Evolutionary conservation across 139 green algal species (phyloP).

Genomic region (Picochlorum sp.): DNA sequence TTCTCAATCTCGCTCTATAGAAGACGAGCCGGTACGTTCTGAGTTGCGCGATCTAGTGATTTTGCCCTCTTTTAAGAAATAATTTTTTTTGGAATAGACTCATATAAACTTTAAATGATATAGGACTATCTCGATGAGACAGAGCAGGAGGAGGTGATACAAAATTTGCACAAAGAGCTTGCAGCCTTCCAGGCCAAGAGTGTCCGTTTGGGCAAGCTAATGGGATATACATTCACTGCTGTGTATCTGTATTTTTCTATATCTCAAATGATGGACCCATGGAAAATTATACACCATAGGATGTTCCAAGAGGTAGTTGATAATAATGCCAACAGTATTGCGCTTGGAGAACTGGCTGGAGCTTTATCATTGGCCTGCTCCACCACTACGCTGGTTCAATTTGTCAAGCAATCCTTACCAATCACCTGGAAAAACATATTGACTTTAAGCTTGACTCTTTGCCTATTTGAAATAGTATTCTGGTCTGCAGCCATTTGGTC

Average conservation of each 20-base stretch:
- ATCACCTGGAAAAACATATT: no score
- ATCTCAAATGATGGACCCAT: not conserved
- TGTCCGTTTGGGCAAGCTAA: not conserved
- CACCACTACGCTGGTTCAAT: no score
- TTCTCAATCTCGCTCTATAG: no score
- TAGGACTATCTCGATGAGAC: no score
- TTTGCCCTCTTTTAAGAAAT: no score
- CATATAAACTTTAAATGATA: no score
- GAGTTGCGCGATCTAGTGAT: no score
- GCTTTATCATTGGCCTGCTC: no score
- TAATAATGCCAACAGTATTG: not conserved
- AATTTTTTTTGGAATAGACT: no score
- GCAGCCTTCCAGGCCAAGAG: not conserved
- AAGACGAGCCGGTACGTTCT: no score
- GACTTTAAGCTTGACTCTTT: no score
- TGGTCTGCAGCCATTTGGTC: conserved; percentile 1
- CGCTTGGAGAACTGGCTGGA: not conserved
- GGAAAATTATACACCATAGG: not conserved
- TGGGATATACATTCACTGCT: not conserved
- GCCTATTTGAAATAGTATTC: not conserved
- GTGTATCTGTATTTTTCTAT: not conserved
- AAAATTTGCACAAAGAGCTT: not conserved
- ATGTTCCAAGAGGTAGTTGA: not conserved
- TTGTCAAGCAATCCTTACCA: no score
- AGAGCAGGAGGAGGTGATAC: not conserved